These are phyloP conservation scores for Coemansia sp. DNA, from an alignment of 192 early-diverging fungal genomes.

Conservation along the genomic window DNA sequence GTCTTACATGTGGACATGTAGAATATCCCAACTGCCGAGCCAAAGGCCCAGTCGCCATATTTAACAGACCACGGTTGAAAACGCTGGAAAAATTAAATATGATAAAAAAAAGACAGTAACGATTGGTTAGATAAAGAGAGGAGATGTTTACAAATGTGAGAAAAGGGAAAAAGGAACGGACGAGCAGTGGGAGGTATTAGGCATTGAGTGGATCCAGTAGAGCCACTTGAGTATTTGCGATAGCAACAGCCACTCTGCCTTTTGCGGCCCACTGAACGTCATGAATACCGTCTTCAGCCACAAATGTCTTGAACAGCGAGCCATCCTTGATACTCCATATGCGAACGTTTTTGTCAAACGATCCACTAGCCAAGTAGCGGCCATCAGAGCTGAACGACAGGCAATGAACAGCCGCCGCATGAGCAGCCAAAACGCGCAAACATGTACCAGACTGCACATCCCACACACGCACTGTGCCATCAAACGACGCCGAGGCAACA, in stretches of 20 bases:
- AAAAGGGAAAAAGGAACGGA: background rate
- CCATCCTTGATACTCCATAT: slow-evolving; percentile 63
- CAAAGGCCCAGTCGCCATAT: too few relatives aligned
- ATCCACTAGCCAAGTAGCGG: slow-evolving; percentile 68
- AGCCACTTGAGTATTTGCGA: slow-evolving; percentile 38
- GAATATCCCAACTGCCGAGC: too few relatives aligned
- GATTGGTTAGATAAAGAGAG: background rate
- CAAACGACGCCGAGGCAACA: slow-evolving; percentile 76
- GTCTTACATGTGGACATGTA: too few relatives aligned
- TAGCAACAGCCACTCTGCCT: slow-evolving; percentile 36
- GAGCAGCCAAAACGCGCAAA: slow-evolving; percentile 65
- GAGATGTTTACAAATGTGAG: background rate
- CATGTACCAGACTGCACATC: slow-evolving; percentile 69
- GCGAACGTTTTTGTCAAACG: slow-evolving; percentile 74
- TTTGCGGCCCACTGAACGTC: slow-evolving; percentile 51
- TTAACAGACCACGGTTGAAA: too few relatives aligned
- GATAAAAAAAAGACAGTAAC: background rate
- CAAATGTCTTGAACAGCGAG: slow-evolving; percentile 35
- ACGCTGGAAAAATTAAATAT: background rate
- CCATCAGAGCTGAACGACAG: slow-evolving; percentile 79
- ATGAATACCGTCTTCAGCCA: slow-evolving; percentile 48
- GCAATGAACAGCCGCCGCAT: slow-evolving; percentile 68
- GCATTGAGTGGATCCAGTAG: slow-evolving; percentile 36
- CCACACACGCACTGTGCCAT: slow-evolving; percentile 82
- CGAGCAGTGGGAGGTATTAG: background rate